phyloP scores from a whole-genome alignment of 2,329 filamentous ascomycete genomes.

The Cercospora zeina region DNA sequence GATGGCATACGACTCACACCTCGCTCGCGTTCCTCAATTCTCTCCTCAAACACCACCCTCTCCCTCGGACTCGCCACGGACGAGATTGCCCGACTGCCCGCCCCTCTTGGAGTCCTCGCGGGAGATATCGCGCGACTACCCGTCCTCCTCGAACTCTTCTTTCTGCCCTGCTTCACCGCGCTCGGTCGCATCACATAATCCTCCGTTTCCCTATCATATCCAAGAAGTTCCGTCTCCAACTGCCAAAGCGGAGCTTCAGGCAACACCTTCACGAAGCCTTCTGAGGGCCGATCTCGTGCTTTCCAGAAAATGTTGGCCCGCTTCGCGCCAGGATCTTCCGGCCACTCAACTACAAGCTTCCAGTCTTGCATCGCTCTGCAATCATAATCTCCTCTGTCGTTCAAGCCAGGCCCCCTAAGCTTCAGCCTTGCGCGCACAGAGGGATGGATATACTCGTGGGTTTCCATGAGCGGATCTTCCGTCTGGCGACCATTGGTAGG shows the following conservation, averaged over 20 bases:
- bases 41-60: slow-evolving; percentile 6
- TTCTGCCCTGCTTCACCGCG: slow-evolving; percentile 22
- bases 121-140: slow-evolving; percentile 15
- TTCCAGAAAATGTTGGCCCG: slow-evolving; percentile 49
- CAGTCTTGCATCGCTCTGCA: slow-evolving; percentile 49
- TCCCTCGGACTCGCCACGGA: slow-evolving; percentile 10
- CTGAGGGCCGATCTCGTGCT: slow-evolving; percentile 39
- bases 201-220: slow-evolving; percentile 47
- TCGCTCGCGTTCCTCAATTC: slow-evolving; percentile 3
- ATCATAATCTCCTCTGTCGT: slow-evolving; percentile 50
- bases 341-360: slow-evolving; percentile 50
- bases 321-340: slow-evolving; percentile 36
- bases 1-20: not conserved
- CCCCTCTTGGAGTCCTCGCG: not conserved
- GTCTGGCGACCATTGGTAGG: slow-evolving; percentile 47
- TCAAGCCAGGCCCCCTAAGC: slow-evolving; percentile 49
- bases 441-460: slow-evolving; percentile 56
- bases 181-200: slow-evolving; percentile 41
- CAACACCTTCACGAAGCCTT: slow-evolving; percentile 44
- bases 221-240: slow-evolving; percentile 47
- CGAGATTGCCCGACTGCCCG: slow-evolving; percentile 8
- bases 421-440: slow-evolving; percentile 49
- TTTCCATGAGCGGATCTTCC: slow-evolving; percentile 48
- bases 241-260: slow-evolving; percentile 50
- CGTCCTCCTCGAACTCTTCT: slow-evolving; percentile 24